phyloP scores from a whole-genome alignment of 352 stramenopile genomes.

The Phytophthora fragariaefolia region DNA sequence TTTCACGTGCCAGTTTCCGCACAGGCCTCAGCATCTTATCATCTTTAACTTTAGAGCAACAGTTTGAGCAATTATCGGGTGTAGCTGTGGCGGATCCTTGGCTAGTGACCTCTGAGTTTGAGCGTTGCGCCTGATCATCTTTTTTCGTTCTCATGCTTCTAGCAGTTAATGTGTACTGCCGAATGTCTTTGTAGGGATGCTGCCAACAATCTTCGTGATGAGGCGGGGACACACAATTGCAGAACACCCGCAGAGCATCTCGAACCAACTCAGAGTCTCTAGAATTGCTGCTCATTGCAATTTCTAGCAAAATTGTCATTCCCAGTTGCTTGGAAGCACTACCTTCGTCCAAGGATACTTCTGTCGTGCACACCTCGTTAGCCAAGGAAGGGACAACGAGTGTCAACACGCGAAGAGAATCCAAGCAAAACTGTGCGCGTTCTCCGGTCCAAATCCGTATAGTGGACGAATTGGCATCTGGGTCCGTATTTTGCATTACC shows the following conservation, averaged over 20 bases:
- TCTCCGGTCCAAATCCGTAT: conserved; percentile 80
- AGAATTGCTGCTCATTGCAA: conserved; percentile 74
- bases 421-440: conserved; percentile 80
- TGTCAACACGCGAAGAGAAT: conserved; percentile 77
- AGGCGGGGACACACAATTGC: conserved; percentile 83
- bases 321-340: conserved; percentile 50
- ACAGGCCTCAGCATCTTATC: conserved; percentile 76
- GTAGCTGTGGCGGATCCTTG: conserved; percentile 9
- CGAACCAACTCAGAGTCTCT: conserved; percentile 80
- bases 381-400: conserved; percentile 73
- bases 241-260: conserved; percentile 77
- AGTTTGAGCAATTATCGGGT: conserved; percentile 36
- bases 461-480: conserved; percentile 58
- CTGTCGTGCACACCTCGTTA: conserved; percentile 79
- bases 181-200: conserved; percentile 85
- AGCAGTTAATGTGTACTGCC: conserved; percentile 77
- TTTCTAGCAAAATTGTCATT: conserved; percentile 79
- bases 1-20: conserved; percentile 74
- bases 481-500: conserved; percentile 61
- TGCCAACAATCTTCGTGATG: conserved; percentile 86
- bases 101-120: conserved; percentile 13
- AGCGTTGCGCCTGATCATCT: conserved; percentile 30
- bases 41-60: conserved; percentile 65
- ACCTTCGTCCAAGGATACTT: conserved; percentile 62
- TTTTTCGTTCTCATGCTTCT: conserved; percentile 70